These are phyloP conservation scores for Lophiotrema nucula DNA, from an alignment of 495 filamentous ascomycete species.

Conservation along the genomic window DNA sequence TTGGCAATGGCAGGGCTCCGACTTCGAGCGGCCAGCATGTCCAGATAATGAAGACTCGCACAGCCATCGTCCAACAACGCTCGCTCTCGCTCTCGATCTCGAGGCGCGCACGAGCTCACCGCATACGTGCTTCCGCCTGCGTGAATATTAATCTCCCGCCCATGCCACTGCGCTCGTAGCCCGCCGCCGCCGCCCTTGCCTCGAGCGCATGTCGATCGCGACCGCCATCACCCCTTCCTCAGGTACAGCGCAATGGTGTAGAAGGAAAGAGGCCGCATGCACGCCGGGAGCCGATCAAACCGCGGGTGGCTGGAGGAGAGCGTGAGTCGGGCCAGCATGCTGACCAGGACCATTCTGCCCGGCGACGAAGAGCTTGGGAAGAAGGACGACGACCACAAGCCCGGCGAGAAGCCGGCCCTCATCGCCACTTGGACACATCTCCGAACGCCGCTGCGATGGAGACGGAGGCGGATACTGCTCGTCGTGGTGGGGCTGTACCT, in stretches of 20 bases:
- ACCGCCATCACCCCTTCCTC: background rate
- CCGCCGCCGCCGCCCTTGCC: background rate
- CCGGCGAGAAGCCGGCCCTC: conserved; percentile 37
- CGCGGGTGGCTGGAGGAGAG: conserved; percentile 29
- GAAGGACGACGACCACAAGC: conserved; percentile 63
- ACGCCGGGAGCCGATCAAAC: conserved; percentile 1
- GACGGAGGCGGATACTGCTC: conserved; percentile 47
- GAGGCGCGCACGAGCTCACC: too few species aligned
- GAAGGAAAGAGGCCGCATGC: conserved; percentile 15
- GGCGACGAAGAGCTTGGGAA: conserved; percentile 69
- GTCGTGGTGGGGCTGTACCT: conserved; percentile 45
- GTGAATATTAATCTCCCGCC: background rate
- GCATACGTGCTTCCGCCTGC: too few species aligned
- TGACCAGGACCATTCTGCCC: conserved; percentile 48
- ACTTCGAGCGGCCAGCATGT: too few species aligned
- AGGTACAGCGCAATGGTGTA: conserved; percentile 22
- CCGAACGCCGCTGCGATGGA: conserved; percentile 44
- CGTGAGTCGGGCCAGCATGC: conserved; percentile 24
- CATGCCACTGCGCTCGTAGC: background rate
- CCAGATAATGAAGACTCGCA: too few species aligned
- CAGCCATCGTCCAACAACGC: too few species aligned
- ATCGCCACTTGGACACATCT: conserved; percentile 10
- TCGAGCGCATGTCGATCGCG: conserved; percentile 12
- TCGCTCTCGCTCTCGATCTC: too few species aligned
- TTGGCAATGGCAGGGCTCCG: too few species aligned